Base-by-base conservation (phyloP, 257 asterid species). In the Solanum chilense region DNA sequence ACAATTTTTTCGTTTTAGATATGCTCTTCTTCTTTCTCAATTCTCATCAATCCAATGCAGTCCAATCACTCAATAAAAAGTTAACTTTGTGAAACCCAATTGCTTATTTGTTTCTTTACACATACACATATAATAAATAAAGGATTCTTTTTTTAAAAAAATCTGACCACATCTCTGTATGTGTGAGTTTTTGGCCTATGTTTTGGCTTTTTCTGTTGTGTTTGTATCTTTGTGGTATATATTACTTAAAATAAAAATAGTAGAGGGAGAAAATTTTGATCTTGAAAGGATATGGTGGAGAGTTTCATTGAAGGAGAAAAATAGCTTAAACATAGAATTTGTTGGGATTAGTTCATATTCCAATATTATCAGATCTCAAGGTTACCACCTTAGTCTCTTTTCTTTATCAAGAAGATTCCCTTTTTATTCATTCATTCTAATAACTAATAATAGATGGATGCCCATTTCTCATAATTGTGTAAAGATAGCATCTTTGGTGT, bases 341-440 rank as follows among this genome's bases (percentile, higher is more conserved):
- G 92, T 87, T 87, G 92, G 93, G 91, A 91, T 90, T 89, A 88
- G 91, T 90, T 90, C 87, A 21, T 45, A 42, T 77, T 42, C 39
- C 66, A 27, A 58, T 87, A 88, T 88, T 91, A 93, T 87, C 94
- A 93, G 95, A 94, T 96, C 98, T 94, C 98, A 90, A 93, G 91
- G 87, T 90, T 88, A 62, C 81, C 89, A 81, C 87, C 86, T 71
- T 92, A 83, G 8, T 78, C 64, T 78, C 6, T 76, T 44, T 76
- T 76, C 90, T 90, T 89, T 86, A 85, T 91, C 94, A 84, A 92
- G 90, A 91, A 90, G 84, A 66, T 90, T 87, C 87, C 85, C 84
- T 88, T 70, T 89, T 89, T 69, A 69, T 88, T 82, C 90, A 42
- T 88, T 88, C 88, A 60, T 60, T 56, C 64, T 56, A 56, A 56